phyloP scores from a whole-genome alignment of 129 eudicot species.

The Centaurea solstitialis region DNA sequence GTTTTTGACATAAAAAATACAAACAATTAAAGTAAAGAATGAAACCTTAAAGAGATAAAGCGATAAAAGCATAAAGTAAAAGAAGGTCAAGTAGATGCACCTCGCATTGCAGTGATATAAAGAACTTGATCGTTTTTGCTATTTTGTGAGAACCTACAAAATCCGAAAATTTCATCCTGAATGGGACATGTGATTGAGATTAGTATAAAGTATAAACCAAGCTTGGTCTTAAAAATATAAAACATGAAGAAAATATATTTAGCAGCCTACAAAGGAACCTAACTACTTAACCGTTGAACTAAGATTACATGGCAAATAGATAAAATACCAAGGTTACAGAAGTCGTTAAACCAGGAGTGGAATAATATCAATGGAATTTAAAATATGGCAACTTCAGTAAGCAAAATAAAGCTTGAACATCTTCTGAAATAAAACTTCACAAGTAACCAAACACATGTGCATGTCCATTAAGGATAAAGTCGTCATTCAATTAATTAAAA shows the following conservation, averaged over 20 bases:
- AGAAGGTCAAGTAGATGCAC: constrained; percentile 29
- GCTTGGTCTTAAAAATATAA: neutral
- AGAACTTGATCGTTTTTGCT: constrained; percentile 50
- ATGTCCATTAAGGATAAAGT: neutral
- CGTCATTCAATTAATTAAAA: neutral
- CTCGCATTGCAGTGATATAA: constrained; percentile 64
- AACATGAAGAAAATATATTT: neutral
- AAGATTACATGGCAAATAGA: no score
- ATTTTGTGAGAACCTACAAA: constrained; percentile 64
- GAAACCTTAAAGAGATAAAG: neutral
- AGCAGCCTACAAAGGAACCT: neutral
- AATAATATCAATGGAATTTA: neutral
- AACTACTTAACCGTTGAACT: no score
- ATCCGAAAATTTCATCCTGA: constrained; percentile 83
- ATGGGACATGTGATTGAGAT: constrained; percentile 13
- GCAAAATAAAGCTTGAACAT: neutral
- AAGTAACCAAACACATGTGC: no score
- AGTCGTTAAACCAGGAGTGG: neutral
- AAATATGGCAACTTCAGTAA: neutral
- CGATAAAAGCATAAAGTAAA: neutral
- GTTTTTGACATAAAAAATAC: neutral
- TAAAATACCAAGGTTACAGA: neutral
- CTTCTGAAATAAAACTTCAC: neutral
- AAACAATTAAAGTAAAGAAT: neutral
- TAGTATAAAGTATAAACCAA: constrained; percentile 19